phyloP scores from a whole-genome alignment of 495 filamentous ascomycete genomes.

The Podospora pseudocomata region DNA sequence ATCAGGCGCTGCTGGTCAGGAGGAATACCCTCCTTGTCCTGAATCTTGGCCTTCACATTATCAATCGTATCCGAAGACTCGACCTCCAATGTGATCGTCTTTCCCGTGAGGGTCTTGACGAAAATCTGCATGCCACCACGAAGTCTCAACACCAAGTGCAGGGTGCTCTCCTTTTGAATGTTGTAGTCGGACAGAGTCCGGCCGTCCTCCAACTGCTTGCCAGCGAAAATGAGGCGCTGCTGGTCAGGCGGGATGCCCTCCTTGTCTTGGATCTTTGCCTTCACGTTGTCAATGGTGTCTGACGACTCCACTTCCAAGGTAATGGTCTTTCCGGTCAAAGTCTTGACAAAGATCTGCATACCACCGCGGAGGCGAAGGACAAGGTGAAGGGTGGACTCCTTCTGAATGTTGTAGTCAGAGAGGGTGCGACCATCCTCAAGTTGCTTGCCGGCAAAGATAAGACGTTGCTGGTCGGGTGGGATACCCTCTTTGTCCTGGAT shows the following conservation, averaged over 20 bases:
- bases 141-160: constrained; percentile 93
- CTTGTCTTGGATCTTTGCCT: constrained; percentile 97
- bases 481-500: constrained; percentile 93
- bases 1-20: constrained; percentile 87
- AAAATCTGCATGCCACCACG: constrained; percentile 98
- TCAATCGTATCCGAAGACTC: constrained; percentile 89
- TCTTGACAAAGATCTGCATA: constrained; percentile 92
- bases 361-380: constrained; percentile 97
- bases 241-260: constrained; percentile 99
- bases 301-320: constrained; percentile 86
- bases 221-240: constrained; percentile 98
- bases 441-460: constrained; percentile 97
- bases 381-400: constrained; percentile 93
- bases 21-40: constrained; percentile 89
- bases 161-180: constrained; percentile 98
- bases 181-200: constrained; percentile 98
- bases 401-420: constrained; percentile 98
- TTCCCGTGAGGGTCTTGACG: constrained; percentile 89
- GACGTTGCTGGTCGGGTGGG: constrained; percentile 87
- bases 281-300: constrained; percentile 94
- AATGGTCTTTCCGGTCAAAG: constrained; percentile 87
- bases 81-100: constrained; percentile 89
- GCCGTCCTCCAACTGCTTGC: constrained; percentile 73
- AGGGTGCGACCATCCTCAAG: constrained; percentile 77
- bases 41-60: constrained; percentile 90